These are phyloP conservation scores for Coniochaeta hoffmannii DNA, from an alignment of 2,329 filamentous ascomycete species.

Conservation along the genomic window DNA sequence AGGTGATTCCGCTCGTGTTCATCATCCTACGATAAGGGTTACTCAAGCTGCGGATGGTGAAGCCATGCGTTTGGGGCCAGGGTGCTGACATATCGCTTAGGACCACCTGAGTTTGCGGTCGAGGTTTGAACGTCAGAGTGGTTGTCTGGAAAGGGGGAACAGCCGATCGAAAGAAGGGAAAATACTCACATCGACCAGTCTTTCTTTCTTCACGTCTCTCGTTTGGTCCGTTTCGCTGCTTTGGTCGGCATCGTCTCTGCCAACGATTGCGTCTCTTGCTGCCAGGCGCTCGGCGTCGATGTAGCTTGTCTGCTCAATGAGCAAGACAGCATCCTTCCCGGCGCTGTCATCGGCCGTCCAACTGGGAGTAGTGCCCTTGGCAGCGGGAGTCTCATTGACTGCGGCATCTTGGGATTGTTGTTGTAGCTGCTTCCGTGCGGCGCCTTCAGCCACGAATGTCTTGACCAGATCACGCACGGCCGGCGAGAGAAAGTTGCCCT, in stretches of 20 bases:
- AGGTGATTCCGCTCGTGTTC: conserved; percentile 88
- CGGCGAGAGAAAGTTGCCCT: conserved; percentile 82
- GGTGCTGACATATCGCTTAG: conserved; percentile 99
- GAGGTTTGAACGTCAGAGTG: not conserved
- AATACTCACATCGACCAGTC: conserved; percentile 62
- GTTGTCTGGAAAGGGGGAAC: not conserved
- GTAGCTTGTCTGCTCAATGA: conserved; percentile 47
- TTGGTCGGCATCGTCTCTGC: conserved; percentile 19
- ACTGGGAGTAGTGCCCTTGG: conserved; percentile 4
- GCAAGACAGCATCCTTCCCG: conserved; percentile 9
- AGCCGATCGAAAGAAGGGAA: not conserved
- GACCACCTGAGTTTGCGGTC: conserved; percentile 51
- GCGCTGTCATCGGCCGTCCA: conserved; percentile 4
- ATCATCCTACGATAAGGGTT: conserved; percentile 97
- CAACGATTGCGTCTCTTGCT: conserved; percentile 14
- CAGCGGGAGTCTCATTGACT: not conserved
- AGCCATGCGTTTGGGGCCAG: conserved; percentile 76
- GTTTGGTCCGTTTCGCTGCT: conserved; percentile 22
- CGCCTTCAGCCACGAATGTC: conserved; percentile 58
- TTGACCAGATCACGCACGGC: conserved; percentile 70
- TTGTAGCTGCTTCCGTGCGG: conserved; percentile 36
- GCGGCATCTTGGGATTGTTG: conserved; percentile 4
- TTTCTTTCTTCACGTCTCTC: conserved; percentile 24
- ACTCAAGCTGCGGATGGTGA: conserved; percentile 84
- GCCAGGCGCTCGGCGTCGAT: conserved; percentile 54